phyloP scores from a whole-genome alignment of 805 yeast species.

The Metschnikowia lachancei region DNA sequence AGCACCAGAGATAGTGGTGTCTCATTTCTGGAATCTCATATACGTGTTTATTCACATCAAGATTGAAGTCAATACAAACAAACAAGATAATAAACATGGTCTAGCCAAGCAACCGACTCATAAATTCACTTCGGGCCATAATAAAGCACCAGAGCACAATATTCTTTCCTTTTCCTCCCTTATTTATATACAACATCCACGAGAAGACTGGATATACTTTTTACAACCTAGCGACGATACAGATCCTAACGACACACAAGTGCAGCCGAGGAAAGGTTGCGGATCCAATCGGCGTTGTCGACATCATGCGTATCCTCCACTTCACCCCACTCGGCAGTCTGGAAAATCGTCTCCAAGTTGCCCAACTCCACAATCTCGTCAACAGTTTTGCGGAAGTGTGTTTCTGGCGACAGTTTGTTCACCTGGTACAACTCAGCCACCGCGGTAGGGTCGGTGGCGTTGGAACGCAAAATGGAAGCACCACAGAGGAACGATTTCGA shows the following conservation, averaged over 20 bases:
- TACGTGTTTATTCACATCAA: no score
- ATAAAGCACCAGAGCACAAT: no score
- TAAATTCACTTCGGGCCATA: no score
- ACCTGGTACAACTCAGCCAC: slow-evolving; percentile 31
- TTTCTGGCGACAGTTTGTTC: slow-evolving; percentile 30
- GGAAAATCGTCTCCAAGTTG: slow-evolving; percentile 77
- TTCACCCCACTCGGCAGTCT: slow-evolving; percentile 94
- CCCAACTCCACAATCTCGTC: slow-evolving; percentile 77
- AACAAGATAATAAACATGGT: no score
- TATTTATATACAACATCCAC: no score
- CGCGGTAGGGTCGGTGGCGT: slow-evolving; percentile 24
- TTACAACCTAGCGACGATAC: no score
- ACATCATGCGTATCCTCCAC: slow-evolving; percentile 99
- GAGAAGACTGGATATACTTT: no score
- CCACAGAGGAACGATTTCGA: slow-evolving; percentile 88
- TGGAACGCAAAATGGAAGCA: slow-evolving; percentile 57
- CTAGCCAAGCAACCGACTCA: no score
- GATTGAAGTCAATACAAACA: no score
- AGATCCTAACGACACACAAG: slow-evolving; percentile 29
- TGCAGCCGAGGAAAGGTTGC: slow-evolving; percentile 79
- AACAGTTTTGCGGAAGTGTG: slow-evolving; percentile 43
- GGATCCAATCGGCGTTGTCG: slow-evolving; percentile 83
- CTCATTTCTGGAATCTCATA: no score
- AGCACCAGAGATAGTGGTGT: no score
- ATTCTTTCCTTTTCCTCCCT: no score